Base-by-base conservation (phyloP, 2,329 filamentous ascomycete genomes). In the Aureobasidium leucospermi region DNA sequence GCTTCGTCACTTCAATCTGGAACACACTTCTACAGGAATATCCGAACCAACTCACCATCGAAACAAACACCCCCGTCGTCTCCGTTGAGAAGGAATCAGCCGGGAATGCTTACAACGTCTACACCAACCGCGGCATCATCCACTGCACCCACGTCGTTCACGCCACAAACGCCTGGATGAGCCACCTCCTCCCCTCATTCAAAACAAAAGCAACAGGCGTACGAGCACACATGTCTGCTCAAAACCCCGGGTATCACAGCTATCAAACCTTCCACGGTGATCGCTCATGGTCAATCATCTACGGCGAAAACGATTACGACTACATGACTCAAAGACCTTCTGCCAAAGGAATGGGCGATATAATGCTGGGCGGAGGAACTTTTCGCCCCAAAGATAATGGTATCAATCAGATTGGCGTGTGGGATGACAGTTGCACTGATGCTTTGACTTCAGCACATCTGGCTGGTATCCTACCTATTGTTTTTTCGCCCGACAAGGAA, bases 1-100 rank as follows among this genome's bases (percentile, higher is more conserved):
- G 51, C 7, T 34, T 55, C 9, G 51, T 55, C 10, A 55, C 51
- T 2, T 34, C 51, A 6, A 6, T 55, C 16, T 45, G 51, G 51
- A 36, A 45, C n/a, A 28, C 15, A 6, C 51, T 55, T 5, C 9
- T 45, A 2, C 10, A 28, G 3, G 29, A 45, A 1, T 45, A 16
- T 28, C 39, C 39, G 7, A 9, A 28, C 3, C 42, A 59, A 9
- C 36, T 67, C 1, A 69, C 68, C 11, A 49, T 70, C 1, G 67
- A 70, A 47, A 66, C 68, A 23, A 62, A 69, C 32, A 70, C 67
- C 0, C 64, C 68, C 11, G 68, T 64, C 4, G 16, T 64, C 19
- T 57, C 49, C 1, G 61, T 70, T 3, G 67, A 67, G 1, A 63
- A 58, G 16, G 65, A 66, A n/a, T 41, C 52, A 10, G 61, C 66